Evolutionary conservation across 768 basidiomycete genomes (phyloP).

Genomic region (Xanthoconium purpureum): DNA sequence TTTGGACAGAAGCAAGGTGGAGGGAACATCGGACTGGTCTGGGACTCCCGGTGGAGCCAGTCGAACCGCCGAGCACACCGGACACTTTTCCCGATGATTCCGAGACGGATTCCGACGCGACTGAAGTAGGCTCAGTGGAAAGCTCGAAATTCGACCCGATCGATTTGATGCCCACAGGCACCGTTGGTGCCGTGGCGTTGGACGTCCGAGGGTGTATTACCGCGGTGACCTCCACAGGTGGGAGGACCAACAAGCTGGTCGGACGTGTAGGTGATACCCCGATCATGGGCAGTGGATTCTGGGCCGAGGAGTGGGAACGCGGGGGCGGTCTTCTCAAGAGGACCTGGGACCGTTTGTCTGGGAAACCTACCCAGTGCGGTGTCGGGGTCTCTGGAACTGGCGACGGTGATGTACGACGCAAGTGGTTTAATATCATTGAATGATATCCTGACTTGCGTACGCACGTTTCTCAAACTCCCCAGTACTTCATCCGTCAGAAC

Average conservation of each 20-base stretch:
- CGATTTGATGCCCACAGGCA: constrained; percentile 68
- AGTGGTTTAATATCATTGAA: not conserved
- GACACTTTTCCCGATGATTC: constrained; percentile 8
- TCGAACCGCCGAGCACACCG: constrained; percentile 33
- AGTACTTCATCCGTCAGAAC: constrained; percentile 77
- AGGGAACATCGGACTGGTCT: constrained; percentile 70
- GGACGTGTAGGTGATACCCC: constrained; percentile 86
- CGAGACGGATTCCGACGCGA: constrained; percentile 19
- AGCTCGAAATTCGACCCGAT: constrained; percentile 30
- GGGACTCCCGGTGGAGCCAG: constrained; percentile 67
- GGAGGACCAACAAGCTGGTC: constrained; percentile 77
- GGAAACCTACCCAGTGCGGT: constrained; percentile 38
- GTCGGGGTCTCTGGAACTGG: constrained; percentile 84
- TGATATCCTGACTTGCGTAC: not conserved
- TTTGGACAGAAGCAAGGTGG: constrained; percentile 75
- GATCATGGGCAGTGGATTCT: constrained; percentile 72
- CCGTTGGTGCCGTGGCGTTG: constrained; percentile 82
- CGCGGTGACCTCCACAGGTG: constrained; percentile 75
- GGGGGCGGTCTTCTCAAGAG: constrained; percentile 31
- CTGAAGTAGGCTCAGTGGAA: constrained; percentile 18
- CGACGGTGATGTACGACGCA: constrained; percentile 67
- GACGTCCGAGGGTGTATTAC: constrained; percentile 74
- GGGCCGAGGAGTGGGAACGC: constrained; percentile 75
- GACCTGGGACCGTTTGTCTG: constrained; percentile 40
- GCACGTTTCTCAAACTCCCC: not conserved